A percentile compares a stretch with the other conserved stretches of the same genome.
These are phyloP conservation scores for Perilla frutescens DNA, from an alignment of 257 asterid species.

Conservation along the genomic window DNA sequence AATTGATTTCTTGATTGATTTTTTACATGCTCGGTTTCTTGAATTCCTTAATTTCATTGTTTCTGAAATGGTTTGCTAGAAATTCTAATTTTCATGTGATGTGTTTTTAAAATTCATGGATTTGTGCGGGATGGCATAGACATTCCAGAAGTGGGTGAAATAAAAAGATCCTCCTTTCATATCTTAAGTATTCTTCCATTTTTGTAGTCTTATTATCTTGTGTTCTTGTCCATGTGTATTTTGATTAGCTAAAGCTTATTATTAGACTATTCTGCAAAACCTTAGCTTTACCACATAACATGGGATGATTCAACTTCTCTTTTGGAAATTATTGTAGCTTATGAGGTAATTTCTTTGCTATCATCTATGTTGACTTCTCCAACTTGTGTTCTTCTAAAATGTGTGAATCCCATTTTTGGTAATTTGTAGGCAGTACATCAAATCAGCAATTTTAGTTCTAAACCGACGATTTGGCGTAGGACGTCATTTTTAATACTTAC, in stretches of 20 bases:
- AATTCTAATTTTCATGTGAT: no score
- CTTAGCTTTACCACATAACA: no score
- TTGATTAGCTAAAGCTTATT: conserved; percentile 52
- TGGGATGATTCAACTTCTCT: no score
- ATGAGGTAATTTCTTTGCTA: conserved; percentile 60
- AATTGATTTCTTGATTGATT: no score
- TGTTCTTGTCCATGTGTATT: conserved; percentile 22
- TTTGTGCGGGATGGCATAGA: no score
- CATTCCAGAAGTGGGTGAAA: no score
- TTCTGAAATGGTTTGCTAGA: no score
- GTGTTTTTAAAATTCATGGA: no score
- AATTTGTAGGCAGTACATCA: conserved; percentile 90
- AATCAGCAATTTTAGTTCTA: conserved; percentile 86
- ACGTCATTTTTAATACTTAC: conserved; percentile 91
- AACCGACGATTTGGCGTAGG: conserved; percentile 93
- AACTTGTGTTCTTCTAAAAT: conserved; percentile 12
- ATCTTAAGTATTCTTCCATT: conserved; percentile 3
- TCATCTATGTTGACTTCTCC: conserved; percentile 15
- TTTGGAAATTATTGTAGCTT: conserved; percentile 91
- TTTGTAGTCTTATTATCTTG: conserved; percentile 17
- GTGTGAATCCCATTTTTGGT: conserved; percentile 6
- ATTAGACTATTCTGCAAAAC: conserved; percentile 97
- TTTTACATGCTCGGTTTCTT: no score
- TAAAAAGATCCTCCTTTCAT: conserved; percentile 18
- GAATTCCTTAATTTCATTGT: no score